phyloP scores from a whole-genome alignment of 2,329 filamentous ascomycete species.

The Epichloe typhina region DNA sequence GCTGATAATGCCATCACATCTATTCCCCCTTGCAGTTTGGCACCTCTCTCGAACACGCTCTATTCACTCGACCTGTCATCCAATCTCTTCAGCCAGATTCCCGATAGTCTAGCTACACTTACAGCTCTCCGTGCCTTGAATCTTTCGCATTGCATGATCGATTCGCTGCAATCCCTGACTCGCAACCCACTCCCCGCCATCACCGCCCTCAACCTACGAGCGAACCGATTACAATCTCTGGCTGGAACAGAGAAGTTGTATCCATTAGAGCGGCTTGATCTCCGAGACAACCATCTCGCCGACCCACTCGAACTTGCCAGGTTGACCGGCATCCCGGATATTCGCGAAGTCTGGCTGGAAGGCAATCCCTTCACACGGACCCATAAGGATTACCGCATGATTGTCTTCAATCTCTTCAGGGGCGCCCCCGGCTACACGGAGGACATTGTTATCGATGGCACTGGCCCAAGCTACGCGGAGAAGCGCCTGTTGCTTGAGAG shows the following conservation, averaged over 20 bases:
- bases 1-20: slow-evolving; percentile 83
- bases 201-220: slow-evolving; percentile 79
- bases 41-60: slow-evolving; percentile 73
- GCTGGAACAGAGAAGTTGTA: slow-evolving; percentile 81
- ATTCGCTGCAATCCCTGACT: slow-evolving; percentile 75
- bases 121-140: slow-evolving; percentile 86
- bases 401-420: slow-evolving; percentile 93
- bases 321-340: slow-evolving; percentile 78
- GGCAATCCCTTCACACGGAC: slow-evolving; percentile 87
- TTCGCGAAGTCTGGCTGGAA: slow-evolving; percentile 83
- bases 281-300: slow-evolving; percentile 81
- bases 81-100: slow-evolving; percentile 89
- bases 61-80: slow-evolving; percentile 86
- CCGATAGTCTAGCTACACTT: slow-evolving; percentile 75
- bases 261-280: slow-evolving; percentile 77
- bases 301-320: slow-evolving; percentile 85
- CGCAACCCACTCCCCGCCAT: slow-evolving; percentile 85
- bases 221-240: slow-evolving; percentile 74
- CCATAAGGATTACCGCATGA: slow-evolving; percentile 71
- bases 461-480: slow-evolving; percentile 73
- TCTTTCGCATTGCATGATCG: slow-evolving; percentile 94
- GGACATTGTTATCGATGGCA: slow-evolving; percentile 79
- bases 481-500: slow-evolving; percentile 74
- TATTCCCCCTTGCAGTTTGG: slow-evolving; percentile 61
- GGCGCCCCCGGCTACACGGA: slow-evolving; percentile 79